Percentiles rank a stretch among this genome's conserved stretches.
Conservation (phyloP, 2,329 filamentous ascomycete genomes). For the Coniochaeta pulveracea region DNA sequence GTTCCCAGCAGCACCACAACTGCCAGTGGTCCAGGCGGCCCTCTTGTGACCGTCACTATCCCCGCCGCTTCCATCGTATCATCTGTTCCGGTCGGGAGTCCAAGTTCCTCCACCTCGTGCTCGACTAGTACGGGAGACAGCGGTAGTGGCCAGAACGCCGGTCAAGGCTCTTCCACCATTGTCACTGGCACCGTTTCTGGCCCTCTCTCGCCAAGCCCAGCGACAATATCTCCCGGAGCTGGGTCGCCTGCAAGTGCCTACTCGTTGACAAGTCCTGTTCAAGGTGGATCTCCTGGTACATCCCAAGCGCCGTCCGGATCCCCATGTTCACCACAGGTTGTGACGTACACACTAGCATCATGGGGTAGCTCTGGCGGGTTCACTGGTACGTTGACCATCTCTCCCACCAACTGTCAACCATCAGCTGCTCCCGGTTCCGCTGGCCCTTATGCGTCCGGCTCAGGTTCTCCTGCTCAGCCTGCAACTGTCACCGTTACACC, state of each 20-base stretch:
- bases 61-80: slow-evolving; percentile 2
- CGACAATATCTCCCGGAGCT: neutral
- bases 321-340: neutral
- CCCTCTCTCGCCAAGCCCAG: neutral
- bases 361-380: slow-evolving; percentile 5
- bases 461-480: neutral
- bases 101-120: no score
- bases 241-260: no score
- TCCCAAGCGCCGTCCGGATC: neutral
- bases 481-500: neutral
- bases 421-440: slow-evolving; percentile 1
- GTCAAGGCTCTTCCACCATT: neutral
- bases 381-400: slow-evolving; percentile 7
- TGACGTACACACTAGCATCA: slow-evolving; percentile 11
- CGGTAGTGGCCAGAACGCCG: neutral
- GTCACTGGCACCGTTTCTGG: neutral
- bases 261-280: neutral
- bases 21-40: slow-evolving; percentile 7
- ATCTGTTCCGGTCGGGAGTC: no score
- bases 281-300: neutral
- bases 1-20: slow-evolving; percentile 8
- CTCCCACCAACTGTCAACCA: slow-evolving; percentile 3
- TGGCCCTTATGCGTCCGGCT: neutral
- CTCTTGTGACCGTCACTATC: slow-evolving; percentile 10
- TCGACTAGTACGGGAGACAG: no score